Base-by-base conservation (phyloP, 495 filamentous ascomycete genomes). In the Xylaria castorea region DNA sequence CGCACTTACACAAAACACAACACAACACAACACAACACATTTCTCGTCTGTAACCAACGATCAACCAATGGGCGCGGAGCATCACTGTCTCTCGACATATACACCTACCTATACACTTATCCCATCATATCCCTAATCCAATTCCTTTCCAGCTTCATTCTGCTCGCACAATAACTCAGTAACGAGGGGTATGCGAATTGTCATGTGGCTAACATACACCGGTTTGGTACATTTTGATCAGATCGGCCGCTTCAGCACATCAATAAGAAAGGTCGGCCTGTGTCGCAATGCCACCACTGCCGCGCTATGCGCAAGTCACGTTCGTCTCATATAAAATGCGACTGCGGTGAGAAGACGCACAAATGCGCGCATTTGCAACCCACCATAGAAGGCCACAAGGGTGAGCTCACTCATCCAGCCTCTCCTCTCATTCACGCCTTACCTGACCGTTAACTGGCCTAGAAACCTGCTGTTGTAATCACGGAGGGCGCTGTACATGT, bases 251-350 rank as follows among this genome's bases (percentile, higher is more conserved):
- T 99, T 73, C 91, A 92, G 80, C 96, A 96, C 81, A 97, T 98
- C 87, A 96, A 96, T 85, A 97, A 97, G 84, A 98, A 99, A 78
- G 96, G 96, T 82, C 92, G 96, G 76, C 96, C 96, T 75, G 95
- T 98, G 78, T 97, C 95, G 82, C 96, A 99, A 92, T 99, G 96
- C 83, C 88, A 93, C 77, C 96, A 98, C 85, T 99, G 96, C 83
- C 95, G 96, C 83, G 89, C 92, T 75, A 92, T 97, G 86, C 94
- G 96, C 89, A 98, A 98, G 88, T 96, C 95, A 81, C 93, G 97
- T 74, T 92, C 96, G 74, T 92, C 94, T 72, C 96, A 99, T 84
- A 90, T 95, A 76, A 95, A 95, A 84, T 99, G 96, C 87, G 95
- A 98, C 81, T 99, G 96, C 84, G 95, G 94, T 81, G 94, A 96